Percentiles rank a stretch among this genome's conserved stretches.
phyloP scores from a whole-genome alignment of 2,329 filamentous ascomycete species.

The Fusarium sp. region DNA sequence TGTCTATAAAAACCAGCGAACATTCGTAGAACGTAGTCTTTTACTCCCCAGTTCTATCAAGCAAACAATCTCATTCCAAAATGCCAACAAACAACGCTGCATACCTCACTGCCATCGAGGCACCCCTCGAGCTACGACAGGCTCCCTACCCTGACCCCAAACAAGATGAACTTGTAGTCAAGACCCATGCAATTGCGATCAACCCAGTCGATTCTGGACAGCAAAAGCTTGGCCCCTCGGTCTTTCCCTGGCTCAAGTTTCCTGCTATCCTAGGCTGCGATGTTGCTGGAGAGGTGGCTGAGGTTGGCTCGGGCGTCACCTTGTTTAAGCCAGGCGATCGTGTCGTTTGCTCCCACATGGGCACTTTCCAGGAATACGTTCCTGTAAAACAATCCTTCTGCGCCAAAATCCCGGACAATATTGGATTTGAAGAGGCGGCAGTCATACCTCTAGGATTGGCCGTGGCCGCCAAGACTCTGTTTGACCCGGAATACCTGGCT shows the following conservation, averaged over 20 bases:
- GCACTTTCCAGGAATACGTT: conserved; percentile 19
- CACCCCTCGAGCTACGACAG: conserved; percentile 4
- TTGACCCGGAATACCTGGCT: conserved; percentile 17
- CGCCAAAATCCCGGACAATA: not conserved
- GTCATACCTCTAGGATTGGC: conserved; percentile 12
- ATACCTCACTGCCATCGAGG: conserved; percentile 6
- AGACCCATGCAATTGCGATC: conserved; percentile 16
- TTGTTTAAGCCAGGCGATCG: conserved; percentile 17
- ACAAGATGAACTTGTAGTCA: conserved; percentile 13
- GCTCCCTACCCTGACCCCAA: not conserved
- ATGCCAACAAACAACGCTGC: conserved; percentile 22
- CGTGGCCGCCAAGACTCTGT: conserved; percentile 23
- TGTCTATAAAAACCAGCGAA: not conserved
- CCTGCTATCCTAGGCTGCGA: conserved; percentile 22
- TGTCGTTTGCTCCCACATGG: conserved; percentile 1
- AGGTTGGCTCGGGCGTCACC: not conserved
- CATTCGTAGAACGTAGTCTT: not conserved
- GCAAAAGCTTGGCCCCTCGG: conserved; percentile 12
- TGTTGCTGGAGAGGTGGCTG: conserved; percentile 13
- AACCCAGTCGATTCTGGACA: conserved; percentile 22
- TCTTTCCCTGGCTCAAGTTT: conserved; percentile 27
- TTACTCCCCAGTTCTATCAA: rapidly evolving
- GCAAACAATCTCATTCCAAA: not conserved
- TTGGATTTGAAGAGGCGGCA: conserved; percentile 6
- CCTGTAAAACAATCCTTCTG: conserved; percentile 10